These are phyloP conservation scores for Colletotrichum euphorbiae DNA, from an alignment of 2,329 filamentous ascomycete species.

Conservation along the genomic window DNA sequence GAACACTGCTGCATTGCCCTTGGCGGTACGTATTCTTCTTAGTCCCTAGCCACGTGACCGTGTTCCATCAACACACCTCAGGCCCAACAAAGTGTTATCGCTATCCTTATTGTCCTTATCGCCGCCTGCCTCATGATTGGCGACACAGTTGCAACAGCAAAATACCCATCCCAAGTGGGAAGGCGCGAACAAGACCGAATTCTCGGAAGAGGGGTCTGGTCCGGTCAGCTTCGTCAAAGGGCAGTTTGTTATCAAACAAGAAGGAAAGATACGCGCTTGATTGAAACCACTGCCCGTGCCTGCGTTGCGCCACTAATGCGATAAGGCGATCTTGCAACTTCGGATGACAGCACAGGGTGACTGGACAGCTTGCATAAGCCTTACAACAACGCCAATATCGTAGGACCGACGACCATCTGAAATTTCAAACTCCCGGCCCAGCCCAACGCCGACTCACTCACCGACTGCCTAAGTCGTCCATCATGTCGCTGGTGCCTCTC, in stretches of 20 bases:
- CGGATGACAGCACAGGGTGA: conserved; percentile 30
- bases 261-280: conserved; percentile 3
- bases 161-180: conserved; percentile 37
- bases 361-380: conserved; percentile 32
- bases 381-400: conserved; percentile 17
- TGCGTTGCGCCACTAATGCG: neutral
- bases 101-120: neutral
- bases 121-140: conserved; percentile 21
- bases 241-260: conserved; percentile 11
- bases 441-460: neutral
- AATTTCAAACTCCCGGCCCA: conserved; percentile 9
- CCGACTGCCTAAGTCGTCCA: neutral
- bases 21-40: neutral
- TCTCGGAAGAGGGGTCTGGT: conserved; percentile 32
- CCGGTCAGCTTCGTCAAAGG: conserved; percentile 1
- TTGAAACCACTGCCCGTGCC: conserved; percentile 1
- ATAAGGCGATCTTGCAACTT: conserved; percentile 33
- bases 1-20: neutral
- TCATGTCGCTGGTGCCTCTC: conserved; percentile 28
- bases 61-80: neutral
- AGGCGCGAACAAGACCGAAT: conserved; percentile 34
- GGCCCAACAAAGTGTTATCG: conserved; percentile 13
- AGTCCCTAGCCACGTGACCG: conserved; percentile 20
- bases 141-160: conserved; percentile 31
- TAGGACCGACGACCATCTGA: conserved; percentile 12